Evolutionary conservation across 306 rosid genomes (phyloP), one percentile per base, ranked within the genome.

Genomic region (Potentilla sterilis): DNA sequence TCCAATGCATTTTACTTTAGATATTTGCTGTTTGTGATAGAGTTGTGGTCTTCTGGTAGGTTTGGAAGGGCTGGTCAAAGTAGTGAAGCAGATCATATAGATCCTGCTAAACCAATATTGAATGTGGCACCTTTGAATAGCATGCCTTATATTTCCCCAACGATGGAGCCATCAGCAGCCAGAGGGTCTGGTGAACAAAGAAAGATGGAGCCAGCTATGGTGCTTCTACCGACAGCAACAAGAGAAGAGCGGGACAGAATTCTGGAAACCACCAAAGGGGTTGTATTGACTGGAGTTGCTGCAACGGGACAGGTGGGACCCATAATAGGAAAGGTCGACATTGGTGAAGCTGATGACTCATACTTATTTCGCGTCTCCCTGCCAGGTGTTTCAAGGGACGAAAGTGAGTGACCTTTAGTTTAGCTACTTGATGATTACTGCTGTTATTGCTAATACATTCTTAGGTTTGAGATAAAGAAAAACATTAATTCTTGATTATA

Each of bases 341-440:
- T 93, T 59, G 97, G 93, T 11, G 97, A 94, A 84, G 83, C 84
- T 54, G 89, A 89, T 59, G 93, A 91, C 69, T 79, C 89, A 0
- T 94, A 86, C 76, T 74, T 94, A 42, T 94, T 89, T 73, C 96
- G 96, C 2, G 84, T 89, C 57, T 87, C 96, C 80, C 90, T 91
- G 59, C 96, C 97, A 0, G 97, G 94, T 34, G 96, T 88, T 62
- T 89, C 85, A 55, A 83, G 96, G 86, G 96, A 91, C 69, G 96
- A 94, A 76, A 88, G 98, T 89, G 85, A 89, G 97, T 77, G 55
- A 69, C 64, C 61, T 44, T 47, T 64, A 24, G 18, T 70, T 71
- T 49, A n/a, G 47, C 16, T 48, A 8, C 47, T 47, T 73, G n/a
- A 37, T 67, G 52, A 40, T 52, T 34, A 67, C 38, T 76, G 47